Evolutionary conservation across 257 asterid species (phyloP), one percentile per base, ranked within the genome.

Genomic region (Rubia yunnanensis): DNA sequence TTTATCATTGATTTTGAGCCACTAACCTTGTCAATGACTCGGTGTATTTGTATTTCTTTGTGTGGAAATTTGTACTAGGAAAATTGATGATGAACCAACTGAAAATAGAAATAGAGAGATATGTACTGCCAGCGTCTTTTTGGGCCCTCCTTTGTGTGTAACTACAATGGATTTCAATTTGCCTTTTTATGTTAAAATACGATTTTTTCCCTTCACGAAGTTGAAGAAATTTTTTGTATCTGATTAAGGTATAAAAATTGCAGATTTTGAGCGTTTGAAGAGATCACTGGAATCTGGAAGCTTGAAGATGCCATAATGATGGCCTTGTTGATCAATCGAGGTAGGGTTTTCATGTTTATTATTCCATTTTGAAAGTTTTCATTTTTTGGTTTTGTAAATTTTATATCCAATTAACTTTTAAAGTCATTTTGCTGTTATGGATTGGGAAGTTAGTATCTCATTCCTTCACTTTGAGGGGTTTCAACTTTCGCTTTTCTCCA

Each of bases 301-400:
- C 80, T 41, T 54, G 49, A 54, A 54, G 53, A 5, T 64, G 69
- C 80, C 49, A 75, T 73, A 73, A 85, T 80, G 94, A 74, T 72
- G 73, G 57, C 67, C 18, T 62, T 78, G 65, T 63, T 70, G 68
- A 39, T 22, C 18, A 76, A 73, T 27, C 79, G 77, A 78, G 94
- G 94, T 84, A 69, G 44, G 26, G 5, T 55, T 41, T n/a, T 32
- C 13, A 23, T 35, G 38, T 48, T 49, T 24, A 27, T 41, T 3
- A 36, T 59, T 59, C 41, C 64, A 59, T 31, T 59, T 18, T 59
- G 64, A 31, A 30, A 30, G 26, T 17, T 30, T 32, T 3, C 64
- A 31, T 59, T 59, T 28, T 31, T 18, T 30, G 4, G 10, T 64
- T 5, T 10, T 23, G 35, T 1, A 35, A 55, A 36, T 55, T 57